A percentile compares a stretch with the other conserved stretches of the same genome.
These are phyloP conservation scores for Blepharisma undulans DNA, from an alignment of 169 alveolate species.

Conservation along the genomic window DNA sequence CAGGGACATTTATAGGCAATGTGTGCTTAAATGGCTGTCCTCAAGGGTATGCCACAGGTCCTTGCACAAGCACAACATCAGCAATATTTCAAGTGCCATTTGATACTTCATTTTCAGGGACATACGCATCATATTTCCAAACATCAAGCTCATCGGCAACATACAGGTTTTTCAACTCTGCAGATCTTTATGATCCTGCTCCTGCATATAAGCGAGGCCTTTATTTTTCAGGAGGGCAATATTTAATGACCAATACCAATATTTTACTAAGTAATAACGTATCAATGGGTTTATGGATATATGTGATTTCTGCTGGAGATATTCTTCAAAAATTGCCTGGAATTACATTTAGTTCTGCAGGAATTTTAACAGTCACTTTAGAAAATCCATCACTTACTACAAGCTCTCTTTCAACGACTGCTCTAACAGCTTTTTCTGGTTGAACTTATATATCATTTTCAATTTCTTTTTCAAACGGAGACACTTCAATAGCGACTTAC, in stretches of 20 bases:
- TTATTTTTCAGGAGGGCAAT: neutral
- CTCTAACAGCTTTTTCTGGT: neutral
- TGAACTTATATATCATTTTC: neutral
- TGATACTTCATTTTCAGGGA: neutral
- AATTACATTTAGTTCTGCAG: neutral
- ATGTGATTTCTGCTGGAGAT: neutral
- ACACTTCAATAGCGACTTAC: neutral
- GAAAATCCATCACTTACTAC: neutral
- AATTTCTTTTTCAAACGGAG: neutral
- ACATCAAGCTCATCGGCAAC: neutral
- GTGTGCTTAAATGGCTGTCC: neutral
- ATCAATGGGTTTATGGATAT: neutral
- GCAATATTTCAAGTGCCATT: neutral
- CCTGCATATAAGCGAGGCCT: conserved; percentile 19
- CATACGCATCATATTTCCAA: neutral
- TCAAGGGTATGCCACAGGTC: neutral
- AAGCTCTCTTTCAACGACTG: neutral
- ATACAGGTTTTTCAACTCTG: neutral
- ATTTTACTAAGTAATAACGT: neutral
- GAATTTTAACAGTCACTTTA: neutral
- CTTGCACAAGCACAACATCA: neutral
- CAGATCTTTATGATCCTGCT: neutral
- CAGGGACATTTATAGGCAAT: neutral
- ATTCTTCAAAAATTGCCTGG: neutral
- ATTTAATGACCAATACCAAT: neutral